A percentile compares a stretch with the other conserved stretches of the same genome.
phyloP scores from a whole-genome alignment of 2,329 filamentous ascomycete species.

The Ceratocystis eucalypticola region DNA sequence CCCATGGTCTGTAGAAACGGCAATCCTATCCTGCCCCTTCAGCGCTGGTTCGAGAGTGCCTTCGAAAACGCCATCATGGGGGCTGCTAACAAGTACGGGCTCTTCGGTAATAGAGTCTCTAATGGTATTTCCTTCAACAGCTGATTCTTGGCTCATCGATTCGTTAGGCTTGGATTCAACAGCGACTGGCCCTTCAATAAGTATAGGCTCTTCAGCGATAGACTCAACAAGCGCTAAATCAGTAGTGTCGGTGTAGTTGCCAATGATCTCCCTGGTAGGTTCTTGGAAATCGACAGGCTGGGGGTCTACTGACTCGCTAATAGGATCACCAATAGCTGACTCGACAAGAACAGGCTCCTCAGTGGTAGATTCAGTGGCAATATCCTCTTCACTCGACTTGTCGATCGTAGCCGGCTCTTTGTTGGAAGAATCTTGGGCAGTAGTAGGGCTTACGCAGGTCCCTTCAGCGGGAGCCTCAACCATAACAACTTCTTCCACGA shows the following conservation, averaged over 20 bases:
- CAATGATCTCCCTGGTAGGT: no score
- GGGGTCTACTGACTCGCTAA: neutral
- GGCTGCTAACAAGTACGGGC: neutral
- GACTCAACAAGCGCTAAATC: neutral
- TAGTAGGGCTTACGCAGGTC: neutral
- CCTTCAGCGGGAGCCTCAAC: neutral
- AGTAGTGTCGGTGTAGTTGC: no score
- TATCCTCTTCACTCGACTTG: neutral
- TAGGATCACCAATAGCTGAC: neutral
- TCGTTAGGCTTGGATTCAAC: neutral
- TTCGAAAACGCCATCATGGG: neutral
- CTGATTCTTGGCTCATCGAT: neutral
- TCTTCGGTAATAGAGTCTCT: neutral
- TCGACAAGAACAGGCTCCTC: constrained; percentile 2
- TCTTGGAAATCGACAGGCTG: no score
- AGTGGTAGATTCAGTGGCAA: neutral
- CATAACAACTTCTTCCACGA: neutral
- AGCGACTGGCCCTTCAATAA: neutral
- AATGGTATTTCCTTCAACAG: neutral
- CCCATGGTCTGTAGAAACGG: no score
- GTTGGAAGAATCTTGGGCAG: neutral
- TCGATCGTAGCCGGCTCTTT: neutral
- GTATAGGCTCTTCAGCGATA: neutral
- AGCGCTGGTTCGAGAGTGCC: neutral
- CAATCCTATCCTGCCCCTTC: no score